Conservation (phyloP, 306 rosid genomes). For the Carpinus viminea region DNA sequence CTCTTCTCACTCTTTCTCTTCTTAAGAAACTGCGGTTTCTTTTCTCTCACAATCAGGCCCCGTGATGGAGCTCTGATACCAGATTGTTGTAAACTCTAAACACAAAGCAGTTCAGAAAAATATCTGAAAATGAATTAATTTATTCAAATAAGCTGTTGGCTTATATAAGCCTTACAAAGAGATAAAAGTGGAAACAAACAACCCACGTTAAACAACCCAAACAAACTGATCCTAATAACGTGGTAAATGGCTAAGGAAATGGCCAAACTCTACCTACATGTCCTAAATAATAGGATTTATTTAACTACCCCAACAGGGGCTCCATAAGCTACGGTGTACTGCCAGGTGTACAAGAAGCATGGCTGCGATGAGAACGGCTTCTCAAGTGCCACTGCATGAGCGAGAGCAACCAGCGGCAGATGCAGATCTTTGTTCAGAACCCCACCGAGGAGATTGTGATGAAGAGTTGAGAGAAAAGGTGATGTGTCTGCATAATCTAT, state of each 20-base stretch:
- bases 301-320: too few species aligned
- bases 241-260: conserved; percentile 18
- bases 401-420: too few species aligned
- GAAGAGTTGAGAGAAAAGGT: too few species aligned
- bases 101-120: not conserved
- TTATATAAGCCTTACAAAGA: conserved; percentile 17
- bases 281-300: too few species aligned
- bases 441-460: too few species aligned
- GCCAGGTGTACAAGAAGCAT: too few species aligned
- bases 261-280: conserved; percentile 15
- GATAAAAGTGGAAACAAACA: conserved; percentile 1
- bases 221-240: not conserved
- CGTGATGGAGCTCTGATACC: not conserved
- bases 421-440: too few species aligned
- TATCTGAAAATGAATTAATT: not conserved
- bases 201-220: conserved; percentile 14
- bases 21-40: not conserved
- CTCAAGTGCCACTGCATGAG: too few species aligned
- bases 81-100: not conserved
- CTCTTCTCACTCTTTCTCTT: conserved; percentile 6
- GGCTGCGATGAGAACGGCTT: too few species aligned
- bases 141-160: not conserved
- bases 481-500: too few species aligned
- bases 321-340: too few species aligned
- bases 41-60: not conserved